Base-by-base conservation (phyloP, 2,329 filamentous ascomycete genomes). In the Arthrobotrys iridis region DNA sequence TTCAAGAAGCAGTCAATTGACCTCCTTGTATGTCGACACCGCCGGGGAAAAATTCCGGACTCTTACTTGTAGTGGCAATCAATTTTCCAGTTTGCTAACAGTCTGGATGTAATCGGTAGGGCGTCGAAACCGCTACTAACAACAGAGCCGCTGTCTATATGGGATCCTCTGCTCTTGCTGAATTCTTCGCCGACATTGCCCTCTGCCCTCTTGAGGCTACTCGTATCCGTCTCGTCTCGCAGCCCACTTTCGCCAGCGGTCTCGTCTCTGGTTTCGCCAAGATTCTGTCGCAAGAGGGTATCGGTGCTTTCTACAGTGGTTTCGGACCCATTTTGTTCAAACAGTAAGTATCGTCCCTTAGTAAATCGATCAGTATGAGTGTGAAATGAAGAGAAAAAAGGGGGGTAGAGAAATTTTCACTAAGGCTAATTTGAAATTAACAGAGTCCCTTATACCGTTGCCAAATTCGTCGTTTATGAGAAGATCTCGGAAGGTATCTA, bases 391-490 rank as follows among this genome's bases (percentile, higher is more conserved):
- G 4, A 30, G 0, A 10, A 28, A 35, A 20, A 2, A 13, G 30
- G 8, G 7, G 10, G 4, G 4, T 64, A 43, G 26, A 28, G 20
- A 13, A 20, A 46, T 79, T 81, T 63, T 81, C n/a, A n/a, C n/a
- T n/a, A n/a, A n/a, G n/a, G n/a, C 76, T 71, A 50, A 26, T 77
- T 35, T 6, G 50, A 3, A 78, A 92, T 90, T 40, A 41, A 35
- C 22, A 74, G 70, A 87, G 89, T 96, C 80, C 92, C 92, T 78
- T 96, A 96, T 87, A 96, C 92, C 84, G 93, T 95, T 90, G 87
- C 92, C 88, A 96, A 96, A 87, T 96, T 96, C 86, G 92, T 94
- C 84, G 92, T 93, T 81, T 95, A 88, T 88, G 92, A 96, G 86
- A 94, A 94, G 88, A 91, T 93, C 80, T 86, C 89, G 80, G 92